These are phyloP conservation scores for Macrolepiota fuliginosa DNA, from an alignment of 768 basidiomycete genomes.

Conservation along the genomic window DNA sequence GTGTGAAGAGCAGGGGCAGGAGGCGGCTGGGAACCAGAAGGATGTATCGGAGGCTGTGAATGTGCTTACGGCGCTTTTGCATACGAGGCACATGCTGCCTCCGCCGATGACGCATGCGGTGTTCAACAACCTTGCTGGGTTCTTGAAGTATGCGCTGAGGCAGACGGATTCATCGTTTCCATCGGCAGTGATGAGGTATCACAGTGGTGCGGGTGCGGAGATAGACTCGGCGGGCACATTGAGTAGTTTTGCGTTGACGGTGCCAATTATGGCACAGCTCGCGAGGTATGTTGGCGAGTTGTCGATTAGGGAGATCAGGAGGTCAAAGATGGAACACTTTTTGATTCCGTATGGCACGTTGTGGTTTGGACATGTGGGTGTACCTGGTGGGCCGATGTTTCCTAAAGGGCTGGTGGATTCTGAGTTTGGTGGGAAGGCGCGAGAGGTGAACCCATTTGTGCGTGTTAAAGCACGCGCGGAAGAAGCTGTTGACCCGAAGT, in stretches of 20 bases:
- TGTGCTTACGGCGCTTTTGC: slow-evolving; percentile 54
- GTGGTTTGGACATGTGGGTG: slow-evolving; percentile 59
- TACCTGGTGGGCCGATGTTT: slow-evolving; percentile 57
- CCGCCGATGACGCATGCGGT: slow-evolving; percentile 63
- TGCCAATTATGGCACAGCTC: slow-evolving; percentile 59
- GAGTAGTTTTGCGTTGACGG: slow-evolving; percentile 47
- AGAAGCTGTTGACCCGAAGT: slow-evolving; percentile 33
- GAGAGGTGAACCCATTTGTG: slow-evolving; percentile 31
- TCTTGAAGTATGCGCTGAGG: slow-evolving; percentile 52
- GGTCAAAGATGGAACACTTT: slow-evolving; percentile 68
- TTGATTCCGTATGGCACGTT: slow-evolving; percentile 68
- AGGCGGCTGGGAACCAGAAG: slow-evolving; percentile 29
- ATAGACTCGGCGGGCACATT: slow-evolving; percentile 32
- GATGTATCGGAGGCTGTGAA: slow-evolving; percentile 47
- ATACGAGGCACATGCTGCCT: slow-evolving; percentile 54
- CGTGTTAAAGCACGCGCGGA: slow-evolving; percentile 48
- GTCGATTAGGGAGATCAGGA: slow-evolving; percentile 68
- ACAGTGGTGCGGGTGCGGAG: neutral
- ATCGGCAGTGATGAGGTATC: neutral
- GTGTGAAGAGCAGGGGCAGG: slow-evolving; percentile 23
- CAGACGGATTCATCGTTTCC: slow-evolving; percentile 31
- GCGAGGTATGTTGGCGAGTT: slow-evolving; percentile 67
- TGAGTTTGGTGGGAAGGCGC: neutral
- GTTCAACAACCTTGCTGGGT: slow-evolving; percentile 71
- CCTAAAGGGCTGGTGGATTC: slow-evolving; percentile 35